Evolutionary conservation across 768 basidiomycete genomes (phyloP), one percentile per base, ranked within the genome.

Genomic region (Lactifluus subvellereus): DNA sequence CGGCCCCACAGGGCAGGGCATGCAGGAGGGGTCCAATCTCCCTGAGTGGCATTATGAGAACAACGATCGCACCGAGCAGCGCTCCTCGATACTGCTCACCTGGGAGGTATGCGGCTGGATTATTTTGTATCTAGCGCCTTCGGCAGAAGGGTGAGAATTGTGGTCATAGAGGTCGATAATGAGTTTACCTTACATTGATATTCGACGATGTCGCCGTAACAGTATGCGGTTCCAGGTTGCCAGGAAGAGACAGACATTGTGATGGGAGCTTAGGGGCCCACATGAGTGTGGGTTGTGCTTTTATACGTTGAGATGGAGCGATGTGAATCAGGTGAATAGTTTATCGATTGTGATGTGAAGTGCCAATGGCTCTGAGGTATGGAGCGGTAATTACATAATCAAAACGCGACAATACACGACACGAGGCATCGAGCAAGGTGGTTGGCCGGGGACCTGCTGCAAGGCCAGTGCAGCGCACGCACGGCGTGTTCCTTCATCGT

Each of bases 1-100:
- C 77, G 79, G 51, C 83, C 86, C 88, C 87, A 90, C 37, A 90
- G 78, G 11, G 86, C 85, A 42, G 88, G 87, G 1, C 82, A 83
- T 13, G 73, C 62, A 4, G 76, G 66, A 6, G 89, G 89, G 30
- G 83, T 72, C 89, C 89, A 91, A 66, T 88, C 86, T 32, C 77
- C 65, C 87, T 90, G 68, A 9, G 32, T 33, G 16, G 11, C 10
- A 60, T 27, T 22, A 32, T 47, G 9, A 52, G 43, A 40, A 9
- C 50, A 18, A 55, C n/a, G 38, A 14, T 47, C 16, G 4, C 4
- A 47, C 32, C 35, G 8, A 14, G 27, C 52, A 45, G 48, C 33
- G 9, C 5, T n/a, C 3, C 4, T 27, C 27, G 27, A 30, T 35
- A 22, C 0, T 16, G 64, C 70, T 59, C 65, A 83, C 87, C 79